phyloP scores from a whole-genome alignment of 202 grass and related monocot species.

The Sporobolus alterniflorus region DNA sequence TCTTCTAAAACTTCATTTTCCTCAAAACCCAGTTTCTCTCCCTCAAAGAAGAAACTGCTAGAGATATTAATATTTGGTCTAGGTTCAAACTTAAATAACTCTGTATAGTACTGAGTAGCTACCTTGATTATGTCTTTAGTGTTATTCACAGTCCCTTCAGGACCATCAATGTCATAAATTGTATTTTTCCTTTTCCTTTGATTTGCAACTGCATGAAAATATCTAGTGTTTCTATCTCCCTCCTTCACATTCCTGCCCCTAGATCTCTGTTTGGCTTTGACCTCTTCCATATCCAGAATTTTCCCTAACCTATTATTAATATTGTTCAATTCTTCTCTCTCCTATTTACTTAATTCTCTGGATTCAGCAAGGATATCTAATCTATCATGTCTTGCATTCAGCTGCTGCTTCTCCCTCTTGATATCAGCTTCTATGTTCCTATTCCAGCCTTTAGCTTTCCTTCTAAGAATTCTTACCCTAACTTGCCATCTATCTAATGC shows the following conservation, averaged over 20 bases:
- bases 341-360: not conserved
- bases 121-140: not conserved
- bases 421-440: not conserved
- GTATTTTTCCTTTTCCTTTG: not conserved
- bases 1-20: not conserved
- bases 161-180: not conserved
- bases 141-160: not conserved
- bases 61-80: not conserved
- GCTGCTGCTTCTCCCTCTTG: not conserved
- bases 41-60: not conserved
- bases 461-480: not conserved
- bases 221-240: not conserved
- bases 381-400: too few species aligned
- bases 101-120: not conserved
- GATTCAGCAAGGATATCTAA: not conserved
- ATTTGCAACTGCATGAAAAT: not conserved
- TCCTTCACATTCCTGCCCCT: not conserved
- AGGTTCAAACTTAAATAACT: not conserved
- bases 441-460: not conserved
- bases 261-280: not conserved
- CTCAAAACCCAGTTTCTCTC: not conserved
- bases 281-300: not conserved
- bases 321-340: not conserved
- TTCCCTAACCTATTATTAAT: too few species aligned
- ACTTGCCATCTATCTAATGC: not conserved